A percentile compares a stretch with the other conserved stretches of the same genome.
Evolutionary conservation across 1,139 yeast species (phyloP).

Genomic region (Nakaseomyces delphensis): DNA sequence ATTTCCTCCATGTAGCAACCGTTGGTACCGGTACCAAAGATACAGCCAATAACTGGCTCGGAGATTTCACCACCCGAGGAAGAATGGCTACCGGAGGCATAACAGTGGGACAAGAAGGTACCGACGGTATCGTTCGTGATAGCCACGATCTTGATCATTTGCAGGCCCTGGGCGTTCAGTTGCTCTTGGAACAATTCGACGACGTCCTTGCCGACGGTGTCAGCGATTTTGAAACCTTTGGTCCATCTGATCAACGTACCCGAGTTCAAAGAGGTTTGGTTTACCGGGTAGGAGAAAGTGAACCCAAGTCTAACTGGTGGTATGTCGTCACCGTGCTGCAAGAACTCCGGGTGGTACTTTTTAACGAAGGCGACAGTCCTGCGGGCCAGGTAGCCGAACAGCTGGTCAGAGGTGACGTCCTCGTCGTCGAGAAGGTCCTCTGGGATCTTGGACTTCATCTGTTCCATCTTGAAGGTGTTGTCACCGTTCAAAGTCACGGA

Average conservation of each 20-base stretch:
- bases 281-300: constrained; percentile 88
- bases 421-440: constrained; percentile 47
- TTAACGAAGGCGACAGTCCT: constrained; percentile 55
- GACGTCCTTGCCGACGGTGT: constrained; percentile 77
- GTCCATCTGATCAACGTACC: constrained; percentile 93
- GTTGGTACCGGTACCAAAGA: constrained; percentile 95
- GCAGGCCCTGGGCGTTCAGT: constrained; percentile 40
- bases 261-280: constrained; percentile 66
- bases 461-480: constrained; percentile 64
- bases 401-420: constrained; percentile 42
- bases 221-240: constrained; percentile 80
- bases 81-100: constrained; percentile 45
- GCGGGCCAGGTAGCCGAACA: constrained; percentile 66
- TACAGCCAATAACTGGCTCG: constrained; percentile 75
- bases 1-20: constrained; percentile 83
- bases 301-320: constrained; percentile 68
- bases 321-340: constrained; percentile 7
- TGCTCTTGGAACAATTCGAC: constrained; percentile 63
- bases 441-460: constrained; percentile 69
- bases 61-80: constrained; percentile 52
- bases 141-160: constrained; percentile 67
- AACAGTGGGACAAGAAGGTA: constrained; percentile 79
- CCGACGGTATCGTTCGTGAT: constrained; percentile 95
- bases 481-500: constrained; percentile 74
- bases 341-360: constrained; percentile 47